Conservation (phyloP, 1,139 yeast species). For the Chernovozyma aurita region DNA sequence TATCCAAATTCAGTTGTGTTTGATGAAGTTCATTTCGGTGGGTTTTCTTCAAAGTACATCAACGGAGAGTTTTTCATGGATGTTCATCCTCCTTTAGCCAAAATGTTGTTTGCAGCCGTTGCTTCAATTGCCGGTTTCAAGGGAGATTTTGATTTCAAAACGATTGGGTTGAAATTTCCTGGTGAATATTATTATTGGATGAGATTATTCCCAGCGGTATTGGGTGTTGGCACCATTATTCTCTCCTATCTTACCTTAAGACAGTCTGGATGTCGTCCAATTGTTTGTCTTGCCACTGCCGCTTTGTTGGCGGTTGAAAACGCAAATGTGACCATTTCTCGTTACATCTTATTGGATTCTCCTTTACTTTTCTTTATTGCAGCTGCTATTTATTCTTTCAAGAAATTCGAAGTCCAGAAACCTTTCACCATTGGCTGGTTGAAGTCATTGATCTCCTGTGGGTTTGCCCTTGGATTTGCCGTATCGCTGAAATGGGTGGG, state of each 20-base stretch:
- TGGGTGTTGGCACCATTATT: slow-evolving; percentile 78
- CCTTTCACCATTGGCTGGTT: slow-evolving; percentile 73
- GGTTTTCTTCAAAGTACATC: slow-evolving; percentile 72
- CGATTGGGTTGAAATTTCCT: slow-evolving; percentile 66
- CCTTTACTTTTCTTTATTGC: slow-evolving; percentile 92
- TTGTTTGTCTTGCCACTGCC: slow-evolving; percentile 65
- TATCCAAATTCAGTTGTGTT: slow-evolving; percentile 32
- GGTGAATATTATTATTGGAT: slow-evolving; percentile 70
- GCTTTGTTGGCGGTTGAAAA: slow-evolving; percentile 74
- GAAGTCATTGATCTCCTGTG: slow-evolving; percentile 67
- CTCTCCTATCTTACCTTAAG: slow-evolving; percentile 78
- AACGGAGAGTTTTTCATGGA: slow-evolving; percentile 78
- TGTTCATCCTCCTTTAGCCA: slow-evolving; percentile 92
- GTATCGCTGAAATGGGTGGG: slow-evolving; percentile 96
- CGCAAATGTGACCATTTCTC: slow-evolving; percentile 81
- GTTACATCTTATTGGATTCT: slow-evolving; percentile 85
- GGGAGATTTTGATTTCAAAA: slow-evolving; percentile 69
- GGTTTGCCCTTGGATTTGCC: slow-evolving; percentile 83
- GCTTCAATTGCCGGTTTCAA: slow-evolving; percentile 70
- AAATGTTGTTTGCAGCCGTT: slow-evolving; percentile 79
- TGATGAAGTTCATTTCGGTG: slow-evolving; percentile 56
- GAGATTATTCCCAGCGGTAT: slow-evolving; percentile 80
- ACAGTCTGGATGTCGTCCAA: slow-evolving; percentile 81
- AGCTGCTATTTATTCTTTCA: slow-evolving; percentile 72
- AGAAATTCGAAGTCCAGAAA: slow-evolving; percentile 72